Conservation (phyloP, 148 eudicot genomes). For the Silene conica region DNA sequence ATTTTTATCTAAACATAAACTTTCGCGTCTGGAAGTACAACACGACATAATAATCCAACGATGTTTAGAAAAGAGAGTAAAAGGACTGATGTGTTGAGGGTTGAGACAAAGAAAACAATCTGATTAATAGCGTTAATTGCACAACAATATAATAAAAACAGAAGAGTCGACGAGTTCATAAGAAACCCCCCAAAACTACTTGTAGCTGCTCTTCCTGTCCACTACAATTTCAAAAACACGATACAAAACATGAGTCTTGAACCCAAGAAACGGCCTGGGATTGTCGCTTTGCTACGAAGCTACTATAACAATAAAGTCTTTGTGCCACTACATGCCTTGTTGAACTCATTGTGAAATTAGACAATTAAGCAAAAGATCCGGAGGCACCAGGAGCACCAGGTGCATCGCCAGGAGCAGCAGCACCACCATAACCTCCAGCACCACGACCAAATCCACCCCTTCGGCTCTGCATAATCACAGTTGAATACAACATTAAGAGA, state of each 20-base stretch:
- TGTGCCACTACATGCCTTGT: background rate
- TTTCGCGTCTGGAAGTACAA: too few relatives aligned
- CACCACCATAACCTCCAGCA: conserved; percentile 51
- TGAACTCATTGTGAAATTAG: background rate
- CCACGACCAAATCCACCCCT: conserved; percentile 70
- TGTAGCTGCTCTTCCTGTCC: background rate
- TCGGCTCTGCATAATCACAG: conserved; percentile 44
- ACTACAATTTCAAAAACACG: conserved; percentile 13
- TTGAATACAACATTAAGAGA: too few relatives aligned
- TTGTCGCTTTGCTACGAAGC: background rate
- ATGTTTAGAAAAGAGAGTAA: too few relatives aligned
- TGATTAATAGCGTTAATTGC: background rate
- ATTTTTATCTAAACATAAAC: too few relatives aligned
- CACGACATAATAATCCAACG: too few relatives aligned
- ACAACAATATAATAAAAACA: too few relatives aligned
- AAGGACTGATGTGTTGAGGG: too few relatives aligned
- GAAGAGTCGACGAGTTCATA: background rate
- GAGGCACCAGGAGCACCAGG: conserved; percentile 44
- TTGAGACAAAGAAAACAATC: too few relatives aligned
- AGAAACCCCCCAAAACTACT: background rate
- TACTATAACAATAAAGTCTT: background rate
- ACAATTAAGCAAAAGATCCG: conserved; percentile 28
- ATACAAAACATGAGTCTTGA: conserved; percentile 1
- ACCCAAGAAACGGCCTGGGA: background rate
- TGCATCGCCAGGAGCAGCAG: conserved; percentile 33